Conservation (phyloP, 108 stramenopile species). For the Cylindrotheca closterium region DNA sequence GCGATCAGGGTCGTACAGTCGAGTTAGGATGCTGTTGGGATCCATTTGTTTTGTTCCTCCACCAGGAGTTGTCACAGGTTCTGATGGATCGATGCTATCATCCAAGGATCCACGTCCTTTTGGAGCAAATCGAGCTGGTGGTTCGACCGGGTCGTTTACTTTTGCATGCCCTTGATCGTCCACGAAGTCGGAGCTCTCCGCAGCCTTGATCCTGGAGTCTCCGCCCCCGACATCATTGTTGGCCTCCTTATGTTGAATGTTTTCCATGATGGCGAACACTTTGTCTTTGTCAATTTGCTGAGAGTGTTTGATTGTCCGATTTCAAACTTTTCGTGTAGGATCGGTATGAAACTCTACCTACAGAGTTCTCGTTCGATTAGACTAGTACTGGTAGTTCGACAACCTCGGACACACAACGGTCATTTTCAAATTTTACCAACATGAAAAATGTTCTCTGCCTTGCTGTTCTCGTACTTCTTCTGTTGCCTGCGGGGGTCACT, state of each 20-base stretch:
- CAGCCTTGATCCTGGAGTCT: too few relatives aligned
- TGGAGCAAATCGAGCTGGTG: constrained; percentile 18
- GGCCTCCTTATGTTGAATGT: too few relatives aligned
- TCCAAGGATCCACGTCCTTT: not conserved
- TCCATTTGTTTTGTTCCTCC: not conserved
- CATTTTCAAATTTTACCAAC: too few relatives aligned
- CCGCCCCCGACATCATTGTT: too few relatives aligned
- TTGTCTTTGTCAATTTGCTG: too few relatives aligned
- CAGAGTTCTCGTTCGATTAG: too few relatives aligned
- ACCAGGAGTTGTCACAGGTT: not conserved
- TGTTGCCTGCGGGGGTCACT: too few relatives aligned
- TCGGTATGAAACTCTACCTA: too few relatives aligned
- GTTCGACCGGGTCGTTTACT: constrained; percentile 15
- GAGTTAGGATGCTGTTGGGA: constrained; percentile 20
- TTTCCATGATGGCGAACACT: not conserved
- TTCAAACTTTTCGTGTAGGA: too few relatives aligned
- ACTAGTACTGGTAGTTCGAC: too few relatives aligned
- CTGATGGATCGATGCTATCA: not conserved
- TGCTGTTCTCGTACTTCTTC: not conserved
- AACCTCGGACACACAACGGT: too few relatives aligned
- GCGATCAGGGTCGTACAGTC: constrained; percentile 37
- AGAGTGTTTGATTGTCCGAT: too few relatives aligned
- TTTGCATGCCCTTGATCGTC: not conserved
- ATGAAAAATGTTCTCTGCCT: not conserved
- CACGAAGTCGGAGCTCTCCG: not conserved